These are phyloP conservation scores for Globisporangium spiculum DNA, from an alignment of 352 stramenopile genomes.

Conservation along the genomic window DNA sequence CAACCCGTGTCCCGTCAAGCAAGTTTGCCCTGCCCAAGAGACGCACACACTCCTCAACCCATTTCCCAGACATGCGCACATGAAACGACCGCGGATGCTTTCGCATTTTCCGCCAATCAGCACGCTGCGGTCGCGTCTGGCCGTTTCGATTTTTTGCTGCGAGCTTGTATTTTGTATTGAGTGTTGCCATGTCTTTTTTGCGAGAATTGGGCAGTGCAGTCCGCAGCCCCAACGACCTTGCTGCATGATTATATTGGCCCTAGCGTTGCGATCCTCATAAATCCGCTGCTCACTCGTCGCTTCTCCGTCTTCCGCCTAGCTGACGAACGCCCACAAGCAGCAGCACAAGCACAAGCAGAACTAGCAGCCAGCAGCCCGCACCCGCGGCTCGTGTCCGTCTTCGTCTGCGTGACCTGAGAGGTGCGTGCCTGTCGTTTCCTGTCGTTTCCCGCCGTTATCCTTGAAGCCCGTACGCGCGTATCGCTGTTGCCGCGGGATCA, in stretches of 20 bases:
- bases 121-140: constrained; percentile 6
- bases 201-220: not conserved
- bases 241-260: not conserved
- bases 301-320: not conserved
- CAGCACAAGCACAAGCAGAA: too few species aligned
- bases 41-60: constrained; percentile 1
- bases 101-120: constrained; percentile 13
- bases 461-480: not conserved
- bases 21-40: not conserved
- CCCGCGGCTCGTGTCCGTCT: not conserved
- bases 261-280: not conserved
- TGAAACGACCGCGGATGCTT: constrained; percentile 6
- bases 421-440: not conserved
- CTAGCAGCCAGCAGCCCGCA: not conserved
- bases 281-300: not conserved
- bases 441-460: not conserved
- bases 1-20: constrained; percentile 1
- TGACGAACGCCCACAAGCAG: not conserved
- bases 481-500: not conserved
- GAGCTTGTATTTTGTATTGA: not conserved
- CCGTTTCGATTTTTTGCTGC: constrained; percentile 19
- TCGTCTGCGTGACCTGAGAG: not conserved
- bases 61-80: constrained; percentile 7
- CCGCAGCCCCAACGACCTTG: not conserved
- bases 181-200: not conserved